Percentiles rank a stretch among this genome's conserved stretches.
phyloP scores from a whole-genome alignment of 179 eudicot species.

The Carnegiea gigantea region DNA sequence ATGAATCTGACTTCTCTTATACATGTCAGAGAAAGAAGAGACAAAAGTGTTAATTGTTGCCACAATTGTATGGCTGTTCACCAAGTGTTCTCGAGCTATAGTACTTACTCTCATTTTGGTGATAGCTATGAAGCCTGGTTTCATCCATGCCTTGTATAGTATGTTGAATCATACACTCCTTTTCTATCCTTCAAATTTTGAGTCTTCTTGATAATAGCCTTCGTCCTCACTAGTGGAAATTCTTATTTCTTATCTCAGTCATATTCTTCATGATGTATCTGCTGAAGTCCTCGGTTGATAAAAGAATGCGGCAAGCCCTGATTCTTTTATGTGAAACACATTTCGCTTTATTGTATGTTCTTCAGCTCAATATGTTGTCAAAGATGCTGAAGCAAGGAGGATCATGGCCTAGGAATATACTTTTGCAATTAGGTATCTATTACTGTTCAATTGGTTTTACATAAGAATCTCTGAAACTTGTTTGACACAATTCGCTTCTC shows the following conservation, averaged over 20 bases:
- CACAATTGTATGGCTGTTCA: conserved; percentile 78
- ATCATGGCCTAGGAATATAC: conserved; percentile 48
- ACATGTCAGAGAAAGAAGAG: conserved; percentile 60
- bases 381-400: conserved; percentile 39
- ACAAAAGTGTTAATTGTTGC: conserved; percentile 73
- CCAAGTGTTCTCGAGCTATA: conserved; percentile 71
- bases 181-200: not conserved
- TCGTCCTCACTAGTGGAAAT: conserved; percentile 17
- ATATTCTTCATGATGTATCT: conserved; percentile 73
- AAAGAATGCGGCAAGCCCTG: conserved; percentile 54
- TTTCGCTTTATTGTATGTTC: conserved; percentile 64
- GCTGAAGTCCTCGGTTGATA: conserved; percentile 58
- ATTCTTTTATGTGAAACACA: conserved; percentile 81
- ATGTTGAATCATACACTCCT: conserved; percentile 26
- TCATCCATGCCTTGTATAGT: conserved; percentile 73
- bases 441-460: conserved; percentile 2
- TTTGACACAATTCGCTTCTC: not conserved
- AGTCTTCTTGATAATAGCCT: not conserved
- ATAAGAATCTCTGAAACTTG: not conserved
- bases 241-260: conserved; percentile 51
- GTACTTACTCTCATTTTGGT: conserved; percentile 63
- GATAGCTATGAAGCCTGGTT: conserved; percentile 77
- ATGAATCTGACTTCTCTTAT: conserved; percentile 1
- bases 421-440: conserved; percentile 59
- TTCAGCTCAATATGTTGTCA: conserved; percentile 61